A percentile compares a stretch with the other conserved stretches of the same genome.
phyloP scores from a whole-genome alignment of 2,329 filamentous ascomycete species.

The Colletotrichum incanum region DNA sequence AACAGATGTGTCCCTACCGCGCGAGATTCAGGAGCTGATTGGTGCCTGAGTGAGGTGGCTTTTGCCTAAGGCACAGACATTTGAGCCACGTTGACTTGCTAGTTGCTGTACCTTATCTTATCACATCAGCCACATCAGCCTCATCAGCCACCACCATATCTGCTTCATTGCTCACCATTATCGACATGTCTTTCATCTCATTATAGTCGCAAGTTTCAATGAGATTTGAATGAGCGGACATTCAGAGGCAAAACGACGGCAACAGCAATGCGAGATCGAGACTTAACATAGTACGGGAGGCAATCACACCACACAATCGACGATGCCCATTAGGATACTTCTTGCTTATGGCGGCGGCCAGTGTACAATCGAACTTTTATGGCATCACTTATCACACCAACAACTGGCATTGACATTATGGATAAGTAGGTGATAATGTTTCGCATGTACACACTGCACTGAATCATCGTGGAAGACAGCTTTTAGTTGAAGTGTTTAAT shows the following conservation, averaged over 20 bases:
- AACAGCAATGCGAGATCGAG: not conserved
- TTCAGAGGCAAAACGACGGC: not conserved
- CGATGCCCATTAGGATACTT: no score
- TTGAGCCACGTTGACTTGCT: conserved; percentile 21
- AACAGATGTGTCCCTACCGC: conserved; percentile 45
- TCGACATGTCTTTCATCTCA: not conserved
- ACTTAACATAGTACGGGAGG: no score
- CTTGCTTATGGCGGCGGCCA: no score
- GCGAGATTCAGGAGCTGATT: conserved; percentile 41
- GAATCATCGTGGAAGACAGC: not conserved
- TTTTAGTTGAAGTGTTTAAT: not conserved
- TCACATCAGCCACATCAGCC: not conserved
- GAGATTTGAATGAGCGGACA: no score
- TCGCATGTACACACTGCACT: no score
- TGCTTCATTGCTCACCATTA: not conserved
- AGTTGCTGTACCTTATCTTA: conserved; percentile 3
- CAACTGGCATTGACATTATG: no score
- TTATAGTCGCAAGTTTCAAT: not conserved
- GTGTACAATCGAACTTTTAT: no score
- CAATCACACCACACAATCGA: no score
- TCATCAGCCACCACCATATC: not conserved
- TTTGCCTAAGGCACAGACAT: conserved; percentile 30
- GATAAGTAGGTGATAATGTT: no score
- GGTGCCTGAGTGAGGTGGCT: conserved; percentile 40
- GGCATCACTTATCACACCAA: no score